Conservation (phyloP, 345 rosid species). For the Conringia planisiliqua region DNA sequence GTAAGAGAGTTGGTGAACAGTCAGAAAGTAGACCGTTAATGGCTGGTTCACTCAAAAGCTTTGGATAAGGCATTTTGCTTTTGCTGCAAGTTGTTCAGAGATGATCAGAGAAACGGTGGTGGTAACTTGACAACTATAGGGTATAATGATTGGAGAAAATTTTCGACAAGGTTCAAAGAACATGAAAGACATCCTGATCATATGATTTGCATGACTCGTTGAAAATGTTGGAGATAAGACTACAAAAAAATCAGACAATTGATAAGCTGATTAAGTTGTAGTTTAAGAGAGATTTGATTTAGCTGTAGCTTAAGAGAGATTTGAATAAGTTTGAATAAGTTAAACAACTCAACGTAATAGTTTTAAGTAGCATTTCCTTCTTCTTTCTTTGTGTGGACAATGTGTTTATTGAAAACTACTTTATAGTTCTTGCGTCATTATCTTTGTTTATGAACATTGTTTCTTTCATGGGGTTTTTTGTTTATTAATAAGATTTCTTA, state of each 20-base stretch:
- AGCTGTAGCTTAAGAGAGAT: neutral
- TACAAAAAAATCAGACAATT: neutral
- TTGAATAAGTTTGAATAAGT: too few relatives aligned
- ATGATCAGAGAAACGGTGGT: neutral
- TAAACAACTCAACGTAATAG: neutral
- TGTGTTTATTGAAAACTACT: neutral
- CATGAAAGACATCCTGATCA: neutral
- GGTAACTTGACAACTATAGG: conserved; percentile 6
- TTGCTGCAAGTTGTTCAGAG: neutral
- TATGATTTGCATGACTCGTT: neutral
- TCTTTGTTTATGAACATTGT: too few relatives aligned
- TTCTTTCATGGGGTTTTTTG: too few relatives aligned
- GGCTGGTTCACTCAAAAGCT: neutral
- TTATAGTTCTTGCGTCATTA: too few relatives aligned
- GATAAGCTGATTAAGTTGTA: neutral
- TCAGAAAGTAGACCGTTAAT: neutral
- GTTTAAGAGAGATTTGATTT: neutral
- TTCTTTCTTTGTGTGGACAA: neutral
- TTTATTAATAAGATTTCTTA: too few relatives aligned
- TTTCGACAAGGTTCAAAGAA: neutral
- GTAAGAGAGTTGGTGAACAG: neutral
- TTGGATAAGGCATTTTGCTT: neutral
- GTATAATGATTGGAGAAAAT: neutral
- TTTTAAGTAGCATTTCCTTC: neutral
- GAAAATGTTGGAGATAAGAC: neutral